A percentile compares a stretch with the other conserved stretches of the same genome.
Evolutionary conservation across 2,329 filamentous ascomycete genomes (phyloP).

Genomic region (Phialocephala subalpina): DNA sequence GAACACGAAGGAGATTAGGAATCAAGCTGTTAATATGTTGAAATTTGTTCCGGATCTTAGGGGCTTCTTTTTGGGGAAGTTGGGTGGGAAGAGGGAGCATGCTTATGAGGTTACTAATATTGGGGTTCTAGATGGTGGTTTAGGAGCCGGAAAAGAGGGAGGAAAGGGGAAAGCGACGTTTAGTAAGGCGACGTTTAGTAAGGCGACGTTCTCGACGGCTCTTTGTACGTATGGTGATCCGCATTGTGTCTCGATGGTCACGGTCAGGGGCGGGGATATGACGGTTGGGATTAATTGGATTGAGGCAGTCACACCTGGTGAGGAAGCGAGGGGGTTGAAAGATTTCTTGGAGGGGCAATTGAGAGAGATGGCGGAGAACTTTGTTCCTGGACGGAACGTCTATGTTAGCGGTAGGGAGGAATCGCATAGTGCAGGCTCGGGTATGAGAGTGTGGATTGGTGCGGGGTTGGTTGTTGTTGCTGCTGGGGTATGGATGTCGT

Average conservation of each 20-base stretch:
- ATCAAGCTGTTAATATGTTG: conserved; percentile 55
- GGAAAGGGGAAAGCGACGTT: conserved; percentile 24
- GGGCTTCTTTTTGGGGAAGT: conserved; percentile 49
- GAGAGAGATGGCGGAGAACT: conserved; percentile 16
- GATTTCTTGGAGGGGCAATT: conserved; percentile 15
- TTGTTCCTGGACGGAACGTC: not conserved
- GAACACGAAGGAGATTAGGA: conserved; percentile 49
- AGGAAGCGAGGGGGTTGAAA: conserved; percentile 20
- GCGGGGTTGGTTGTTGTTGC: not conserved
- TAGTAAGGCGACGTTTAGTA: conserved; percentile 29
- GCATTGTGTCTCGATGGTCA: conserved; percentile 25
- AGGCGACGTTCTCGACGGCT: conserved; percentile 21
- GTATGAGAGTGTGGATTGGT: not conserved
- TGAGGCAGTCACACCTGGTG: conserved; percentile 25
- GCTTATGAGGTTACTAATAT: conserved; percentile 64
- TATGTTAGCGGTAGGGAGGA: not conserved
- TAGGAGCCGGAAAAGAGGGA: not conserved
- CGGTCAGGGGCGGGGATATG: conserved; percentile 33
- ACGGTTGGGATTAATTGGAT: conserved; percentile 27
- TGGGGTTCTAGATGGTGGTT: conserved; percentile 49
- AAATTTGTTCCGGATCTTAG: conserved; percentile 53
- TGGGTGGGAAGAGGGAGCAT: conserved; percentile 51
- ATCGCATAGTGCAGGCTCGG: not conserved
- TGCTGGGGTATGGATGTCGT: not conserved
- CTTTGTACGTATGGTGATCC: conserved; percentile 29